Percentiles rank a stretch among this genome's conserved stretches.
Conservation (phyloP, 805 yeast genomes). For the Kluyveromyces dobzhanskii region DNA sequence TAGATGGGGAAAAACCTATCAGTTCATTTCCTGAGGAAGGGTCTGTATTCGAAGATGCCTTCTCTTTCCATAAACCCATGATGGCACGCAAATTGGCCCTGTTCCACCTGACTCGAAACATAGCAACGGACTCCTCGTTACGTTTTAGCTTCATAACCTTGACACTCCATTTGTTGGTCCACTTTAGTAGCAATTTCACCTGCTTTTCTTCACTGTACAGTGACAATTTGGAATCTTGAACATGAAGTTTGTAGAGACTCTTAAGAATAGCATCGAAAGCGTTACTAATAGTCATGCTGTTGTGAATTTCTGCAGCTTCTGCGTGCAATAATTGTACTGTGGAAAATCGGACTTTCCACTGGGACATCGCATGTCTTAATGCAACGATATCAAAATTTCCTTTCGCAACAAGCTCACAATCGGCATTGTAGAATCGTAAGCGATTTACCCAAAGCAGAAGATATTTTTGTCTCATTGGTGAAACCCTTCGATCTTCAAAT, state of each 20-base stretch:
- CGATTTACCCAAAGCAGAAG: slow-evolving; percentile 10
- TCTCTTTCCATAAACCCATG: slow-evolving; percentile 29
- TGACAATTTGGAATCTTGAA: slow-evolving; percentile 8
- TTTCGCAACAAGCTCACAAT: slow-evolving; percentile 9
- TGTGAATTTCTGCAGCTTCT: slow-evolving; percentile 1
- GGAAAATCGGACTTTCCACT: background rate
- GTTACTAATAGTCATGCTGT: slow-evolving; percentile 16
- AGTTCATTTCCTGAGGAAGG: background rate
- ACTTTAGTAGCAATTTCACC: slow-evolving; percentile 15
- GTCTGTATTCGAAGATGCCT: background rate
- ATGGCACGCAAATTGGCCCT: slow-evolving; percentile 33
- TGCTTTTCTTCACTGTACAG: slow-evolving; percentile 16
- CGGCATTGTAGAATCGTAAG: slow-evolving; percentile 5
- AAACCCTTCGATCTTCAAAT: slow-evolving; percentile 4
- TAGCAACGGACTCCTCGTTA: slow-evolving; percentile 28
- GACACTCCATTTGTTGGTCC: slow-evolving; percentile 30
- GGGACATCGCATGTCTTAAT: background rate
- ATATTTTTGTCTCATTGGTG: background rate
- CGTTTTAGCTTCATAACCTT: slow-evolving; percentile 26
- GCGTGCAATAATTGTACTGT: background rate
- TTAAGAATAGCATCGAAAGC: slow-evolving; percentile 21
- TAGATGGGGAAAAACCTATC: background rate
- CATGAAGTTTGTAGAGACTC: slow-evolving; percentile 9
- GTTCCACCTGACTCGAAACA: slow-evolving; percentile 32
- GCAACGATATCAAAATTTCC: slow-evolving; percentile 5